Percentiles rank a stretch among this genome's conserved stretches.
These are phyloP conservation scores for Trebouxia sp. DNA, from an alignment of 139 green algal species.

Conservation along the genomic window DNA sequence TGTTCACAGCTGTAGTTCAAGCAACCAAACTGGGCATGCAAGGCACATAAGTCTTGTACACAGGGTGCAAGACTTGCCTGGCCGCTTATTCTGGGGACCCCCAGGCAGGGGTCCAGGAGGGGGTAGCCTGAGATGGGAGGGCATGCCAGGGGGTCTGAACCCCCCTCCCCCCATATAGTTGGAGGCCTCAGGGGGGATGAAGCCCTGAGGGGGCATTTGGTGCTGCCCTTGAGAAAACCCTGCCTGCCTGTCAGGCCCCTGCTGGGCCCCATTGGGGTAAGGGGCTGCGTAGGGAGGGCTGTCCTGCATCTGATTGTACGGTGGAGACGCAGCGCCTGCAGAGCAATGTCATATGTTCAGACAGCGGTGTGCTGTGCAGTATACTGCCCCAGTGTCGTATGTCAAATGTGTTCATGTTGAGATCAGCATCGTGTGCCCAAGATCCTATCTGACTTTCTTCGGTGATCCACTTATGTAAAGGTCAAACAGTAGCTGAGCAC, in stretches of 20 bases:
- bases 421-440: no score
- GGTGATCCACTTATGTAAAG: no score
- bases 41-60: no score
- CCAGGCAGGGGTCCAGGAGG: constrained; percentile 8
- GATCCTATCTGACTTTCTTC: no score
- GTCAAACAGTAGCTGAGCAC: no score
- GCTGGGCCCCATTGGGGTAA: constrained; percentile 5
- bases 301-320: constrained; percentile 23
- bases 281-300: neutral
- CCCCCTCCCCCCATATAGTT: constrained; percentile 14
- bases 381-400: no score
- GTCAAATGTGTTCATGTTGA: no score
- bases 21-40: no score
- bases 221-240: neutral
- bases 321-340: neutral
- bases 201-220: constrained; percentile 2
- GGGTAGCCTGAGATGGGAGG: neutral
- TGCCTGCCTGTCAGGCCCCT: neutral
- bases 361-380: no score
- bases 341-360: no score
- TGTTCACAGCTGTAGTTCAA: no score
- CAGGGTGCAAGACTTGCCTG: neutral
- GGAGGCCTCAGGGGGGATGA: constrained; percentile 19
- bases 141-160: constrained; percentile 4
- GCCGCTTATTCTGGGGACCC: neutral